Base-by-base conservation (phyloP, 108 stramenopile species). In the Cylindrotheca closterium region DNA sequence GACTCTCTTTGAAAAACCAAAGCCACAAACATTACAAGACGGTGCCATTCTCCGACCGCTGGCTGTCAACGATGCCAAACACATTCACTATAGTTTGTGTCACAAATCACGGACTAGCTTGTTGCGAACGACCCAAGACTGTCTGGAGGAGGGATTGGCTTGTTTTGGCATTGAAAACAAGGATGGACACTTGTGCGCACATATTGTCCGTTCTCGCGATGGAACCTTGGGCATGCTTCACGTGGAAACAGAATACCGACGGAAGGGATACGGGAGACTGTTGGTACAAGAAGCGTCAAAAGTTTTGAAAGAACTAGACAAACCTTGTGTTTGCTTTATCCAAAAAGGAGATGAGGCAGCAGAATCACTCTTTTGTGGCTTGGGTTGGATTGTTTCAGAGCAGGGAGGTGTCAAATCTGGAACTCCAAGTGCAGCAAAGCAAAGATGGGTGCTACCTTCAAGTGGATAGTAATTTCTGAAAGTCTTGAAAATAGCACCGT, bases 181-280 rank as follows among this genome's bases (percentile, higher is more conserved):
- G 28, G 48, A 65, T 46, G 62, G 56, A 12, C 23, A 46, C 21
- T 55, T 84, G 63, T 27, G 64, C 0, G 82, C 68, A 4, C 76
- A 68, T 48, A 75, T 84, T 51, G 48, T 84, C 2, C 72, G 82
- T 24, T 70, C 74, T 48, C 60, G 62, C 25, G 77, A 70, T 55
- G 82, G 82, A 5, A 30, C 67, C 2, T 25, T 84, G 1, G 82
- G 82, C 22, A 84, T 84, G 25, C 55, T 84, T 0, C 73, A 80
- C 47, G 82, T 84, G 0, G 76, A 71, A 12, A 59, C 77, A 30
- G 68, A 71, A 1, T 60, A 65, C 54, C 75, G 82, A 24, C 30
- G 79, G 42, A 34, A 32, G 19, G 77, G 82, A 1, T 74, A 76
- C 51, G 82, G 73, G 22, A 42, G 42, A 25, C 45, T 61, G 18